These are phyloP conservation scores for Lentithecium fluviatile DNA, from an alignment of 495 filamentous ascomycete species.

Conservation along the genomic window DNA sequence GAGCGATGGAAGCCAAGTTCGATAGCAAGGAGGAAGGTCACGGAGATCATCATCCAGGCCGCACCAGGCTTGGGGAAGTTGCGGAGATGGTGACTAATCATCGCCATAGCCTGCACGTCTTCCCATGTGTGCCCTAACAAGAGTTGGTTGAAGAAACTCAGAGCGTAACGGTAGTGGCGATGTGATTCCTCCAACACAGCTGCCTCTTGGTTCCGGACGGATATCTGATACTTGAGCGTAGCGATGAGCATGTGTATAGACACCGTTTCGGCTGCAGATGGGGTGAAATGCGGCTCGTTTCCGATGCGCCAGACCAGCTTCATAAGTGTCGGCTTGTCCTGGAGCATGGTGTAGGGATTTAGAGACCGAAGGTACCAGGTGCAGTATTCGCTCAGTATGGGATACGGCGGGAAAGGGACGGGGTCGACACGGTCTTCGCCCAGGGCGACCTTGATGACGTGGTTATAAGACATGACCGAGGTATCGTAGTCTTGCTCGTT, in stretches of 20 bases:
- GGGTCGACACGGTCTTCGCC: constrained; percentile 39
- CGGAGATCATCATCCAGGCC: constrained; percentile 61
- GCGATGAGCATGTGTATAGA: constrained; percentile 76
- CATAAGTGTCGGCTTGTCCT: constrained; percentile 71
- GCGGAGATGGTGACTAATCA: constrained; percentile 68
- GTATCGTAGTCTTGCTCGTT: constrained; percentile 62
- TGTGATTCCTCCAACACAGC: constrained; percentile 62
- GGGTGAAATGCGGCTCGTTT: constrained; percentile 59
- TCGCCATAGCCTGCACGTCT: constrained; percentile 66
- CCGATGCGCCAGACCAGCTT: constrained; percentile 63
- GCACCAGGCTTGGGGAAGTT: constrained; percentile 77
- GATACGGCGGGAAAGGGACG: constrained; percentile 31
- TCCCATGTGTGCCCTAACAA: constrained; percentile 57
- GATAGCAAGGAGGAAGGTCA: constrained; percentile 62
- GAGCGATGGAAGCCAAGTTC: constrained; percentile 73
- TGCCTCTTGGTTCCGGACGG: constrained; percentile 58
- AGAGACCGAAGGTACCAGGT: constrained; percentile 72
- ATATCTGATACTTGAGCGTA: constrained; percentile 72
- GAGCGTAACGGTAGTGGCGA: constrained; percentile 71
- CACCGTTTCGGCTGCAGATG: constrained; percentile 64
- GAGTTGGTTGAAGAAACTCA: constrained; percentile 65
- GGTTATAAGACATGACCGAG: constrained; percentile 64
- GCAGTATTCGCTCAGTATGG: constrained; percentile 59
- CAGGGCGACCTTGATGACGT: constrained; percentile 61
- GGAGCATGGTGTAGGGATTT: constrained; percentile 67